Base-by-base conservation (phyloP, 257 asterid genomes). In the Penstemon newberryi region DNA sequence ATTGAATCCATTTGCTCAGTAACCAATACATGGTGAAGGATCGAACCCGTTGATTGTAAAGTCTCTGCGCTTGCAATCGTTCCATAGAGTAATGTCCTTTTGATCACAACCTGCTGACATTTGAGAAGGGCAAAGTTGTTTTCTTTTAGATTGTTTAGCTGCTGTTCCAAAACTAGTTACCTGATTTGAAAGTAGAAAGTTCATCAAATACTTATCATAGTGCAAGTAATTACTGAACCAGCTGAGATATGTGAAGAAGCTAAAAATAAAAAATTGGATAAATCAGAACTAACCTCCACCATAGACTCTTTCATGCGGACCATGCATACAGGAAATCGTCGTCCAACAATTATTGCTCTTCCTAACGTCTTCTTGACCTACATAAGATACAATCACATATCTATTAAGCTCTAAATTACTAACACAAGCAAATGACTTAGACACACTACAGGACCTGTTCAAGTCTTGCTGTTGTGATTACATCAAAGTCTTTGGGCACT, bases 401-500 rank as follows among this genome's bases (percentile, higher is more conserved):
- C 52, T 69, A 76, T 66, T 46, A 51, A 18, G 67, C 53, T 47
- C 62, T 51, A 42, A 50, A 66, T 58, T 53, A 53, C 53, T 40
- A 62, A 60, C 49, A 50, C 54, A 43, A 52, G 49, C 57, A 69
- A 71, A 68, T 49, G 59, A 76, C 47, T 45, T 49, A 64, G 70
- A 77, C 57, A 59, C 62, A 45, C 61, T 66, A 60, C 19, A 70
- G 45, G 60, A 90, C 96, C 94, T 84, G 78, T 0, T 72, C 43
- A 75, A 93, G 96, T 61, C 75, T 72, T 72, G 96, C 97, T 44
- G 96, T 83, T 8, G 96, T 93, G 78, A 93, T 80, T 42, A 90
- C 86, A 77, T 93, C 99, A 68, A 84, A 93, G 84, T 93, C 97
- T 79, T 93, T 93, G 44, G 99, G 97, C 72, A 85, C 77, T 81